These are phyloP conservation scores for Meripilus lineatus DNA, from an alignment of 1,284 basidiomycete genomes.

Conservation along the genomic window DNA sequence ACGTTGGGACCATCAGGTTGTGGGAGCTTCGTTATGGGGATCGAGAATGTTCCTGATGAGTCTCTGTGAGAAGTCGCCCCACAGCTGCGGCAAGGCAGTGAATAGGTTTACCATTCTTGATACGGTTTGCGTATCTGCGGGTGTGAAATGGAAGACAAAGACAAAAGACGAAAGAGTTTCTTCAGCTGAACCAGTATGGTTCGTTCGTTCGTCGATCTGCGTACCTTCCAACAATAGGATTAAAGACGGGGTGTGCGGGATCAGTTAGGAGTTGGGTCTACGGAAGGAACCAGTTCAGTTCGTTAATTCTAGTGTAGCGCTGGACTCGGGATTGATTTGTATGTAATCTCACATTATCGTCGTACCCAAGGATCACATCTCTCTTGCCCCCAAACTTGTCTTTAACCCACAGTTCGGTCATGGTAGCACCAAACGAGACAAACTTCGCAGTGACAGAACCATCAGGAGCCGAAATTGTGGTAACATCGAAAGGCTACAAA, in stretches of 20 bases:
- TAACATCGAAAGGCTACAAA: conserved; percentile 42
- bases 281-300: too few relatives aligned
- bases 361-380: conserved; percentile 50
- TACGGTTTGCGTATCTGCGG: conserved; percentile 42
- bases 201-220: conserved; percentile 6
- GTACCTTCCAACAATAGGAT: conserved; percentile 43
- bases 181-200: not conserved
- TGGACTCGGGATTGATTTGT: not conserved
- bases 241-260: conserved; percentile 45
- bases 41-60: conserved; percentile 44
- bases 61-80: not conserved
- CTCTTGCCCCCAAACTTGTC: conserved; percentile 39
- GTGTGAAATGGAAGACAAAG: not conserved
- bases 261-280: conserved; percentile 40
- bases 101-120: conserved; percentile 38
- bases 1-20: conserved; percentile 41
- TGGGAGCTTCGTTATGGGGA: conserved; percentile 46
- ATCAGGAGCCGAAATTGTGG: conserved; percentile 44
- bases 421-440: conserved; percentile 46
- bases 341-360: conserved; percentile 38
- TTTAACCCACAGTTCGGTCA: conserved; percentile 49
- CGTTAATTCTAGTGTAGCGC: not conserved
- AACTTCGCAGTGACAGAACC: conserved; percentile 50
- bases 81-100: not conserved
- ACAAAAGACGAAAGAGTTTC: too few relatives aligned